Percentiles rank a stretch among this genome's conserved stretches.
Conservation (phyloP, 345 rosid species). For the Chamaenerion angustifolium region DNA sequence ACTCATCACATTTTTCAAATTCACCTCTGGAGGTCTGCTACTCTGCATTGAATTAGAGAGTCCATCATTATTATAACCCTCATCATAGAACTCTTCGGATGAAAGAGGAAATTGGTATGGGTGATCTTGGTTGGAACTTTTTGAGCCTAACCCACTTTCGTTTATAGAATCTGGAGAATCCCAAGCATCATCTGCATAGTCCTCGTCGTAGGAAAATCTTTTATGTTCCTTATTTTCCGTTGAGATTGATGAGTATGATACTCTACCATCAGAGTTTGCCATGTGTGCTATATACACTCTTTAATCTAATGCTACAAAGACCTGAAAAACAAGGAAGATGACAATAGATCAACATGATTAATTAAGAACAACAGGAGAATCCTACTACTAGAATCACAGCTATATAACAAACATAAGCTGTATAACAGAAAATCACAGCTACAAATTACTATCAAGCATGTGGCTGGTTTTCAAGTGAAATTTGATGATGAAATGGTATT, state of each 20-base stretch:
- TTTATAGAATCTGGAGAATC: conserved; percentile 17
- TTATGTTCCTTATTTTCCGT: conserved; percentile 14
- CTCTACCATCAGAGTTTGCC: conserved; percentile 25
- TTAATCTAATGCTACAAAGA: no score
- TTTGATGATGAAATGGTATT: no score
- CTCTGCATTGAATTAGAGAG: conserved; percentile 7
- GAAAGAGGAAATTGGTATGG: conserved; percentile 31
- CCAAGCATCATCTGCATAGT: conserved; percentile 20
- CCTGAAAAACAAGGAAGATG: neutral
- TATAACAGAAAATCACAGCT: no score
- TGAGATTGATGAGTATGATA: conserved; percentile 21
- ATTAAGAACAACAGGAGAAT: no score
- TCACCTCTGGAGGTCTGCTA: conserved; percentile 44
- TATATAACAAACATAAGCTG: no score
- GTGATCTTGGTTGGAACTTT: conserved; percentile 20
- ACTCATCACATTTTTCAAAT: conserved; percentile 62
- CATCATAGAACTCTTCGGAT: conserved; percentile 42
- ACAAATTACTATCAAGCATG: no score
- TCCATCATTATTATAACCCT: conserved; percentile 44
- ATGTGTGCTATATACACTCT: conserved; percentile 12
- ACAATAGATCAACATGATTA: neutral
- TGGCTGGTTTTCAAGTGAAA: no score
- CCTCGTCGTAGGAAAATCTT: conserved; percentile 15
- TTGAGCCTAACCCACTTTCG: conserved; percentile 11
- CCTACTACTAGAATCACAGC: no score